Conservation (phyloP, 345 rosid genomes). For the Rhizophora apiculata region DNA sequence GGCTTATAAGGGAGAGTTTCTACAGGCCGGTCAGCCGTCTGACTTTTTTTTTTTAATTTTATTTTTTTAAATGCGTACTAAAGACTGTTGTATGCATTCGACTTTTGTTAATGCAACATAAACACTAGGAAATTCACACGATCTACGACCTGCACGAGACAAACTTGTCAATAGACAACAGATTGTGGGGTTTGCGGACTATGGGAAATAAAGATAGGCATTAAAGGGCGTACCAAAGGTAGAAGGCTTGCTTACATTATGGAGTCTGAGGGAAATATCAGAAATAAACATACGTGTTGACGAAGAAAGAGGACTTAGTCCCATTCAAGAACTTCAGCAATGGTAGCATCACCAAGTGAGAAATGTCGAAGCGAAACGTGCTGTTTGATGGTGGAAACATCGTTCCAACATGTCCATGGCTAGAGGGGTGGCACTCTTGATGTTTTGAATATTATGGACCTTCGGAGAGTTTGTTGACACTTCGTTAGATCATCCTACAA, state of each 20-base stretch:
- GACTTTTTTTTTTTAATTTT: no score
- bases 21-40: constrained; percentile 25
- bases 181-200: constrained; percentile 42
- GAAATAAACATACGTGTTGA: neutral
- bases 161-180: no score
- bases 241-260: no score
- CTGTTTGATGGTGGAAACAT: constrained; percentile 69
- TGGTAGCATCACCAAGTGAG: constrained; percentile 44
- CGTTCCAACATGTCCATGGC: constrained; percentile 60
- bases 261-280: no score
- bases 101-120: no score
- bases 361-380: constrained; percentile 47
- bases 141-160: constrained; percentile 32
- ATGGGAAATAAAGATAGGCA: constrained; percentile 73
- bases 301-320: constrained; percentile 59
- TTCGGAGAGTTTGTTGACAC: constrained; percentile 21
- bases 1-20: neutral
- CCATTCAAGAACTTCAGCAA: constrained; percentile 60
- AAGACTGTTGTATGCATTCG: no score
- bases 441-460: constrained; percentile 39
- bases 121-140: constrained; percentile 47
- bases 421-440: constrained; percentile 60
- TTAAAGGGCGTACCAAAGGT: constrained; percentile 16
- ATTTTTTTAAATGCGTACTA: no score
- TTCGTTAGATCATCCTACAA: no score